These are phyloP conservation scores for Candida andamanensis DNA, from an alignment of 805 yeast genomes.

Conservation along the genomic window DNA sequence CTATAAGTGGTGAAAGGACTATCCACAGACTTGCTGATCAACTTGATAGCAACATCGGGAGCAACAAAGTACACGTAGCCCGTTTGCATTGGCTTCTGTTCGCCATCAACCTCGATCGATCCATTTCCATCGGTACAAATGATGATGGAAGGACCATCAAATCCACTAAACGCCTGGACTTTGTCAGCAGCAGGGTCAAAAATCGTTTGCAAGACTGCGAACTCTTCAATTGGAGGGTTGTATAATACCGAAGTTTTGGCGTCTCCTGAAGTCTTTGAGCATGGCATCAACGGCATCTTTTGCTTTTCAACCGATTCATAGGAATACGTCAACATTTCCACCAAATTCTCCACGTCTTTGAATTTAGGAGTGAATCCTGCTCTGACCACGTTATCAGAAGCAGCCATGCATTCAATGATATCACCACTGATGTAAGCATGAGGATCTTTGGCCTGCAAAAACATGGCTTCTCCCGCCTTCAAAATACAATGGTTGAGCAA, in stretches of 20 bases:
- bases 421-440: constrained; percentile 98
- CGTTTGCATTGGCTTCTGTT: constrained; percentile 40
- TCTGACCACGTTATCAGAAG: constrained; percentile 95
- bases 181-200: constrained; percentile 45
- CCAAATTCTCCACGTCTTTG: constrained; percentile 89
- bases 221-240: constrained; percentile 97
- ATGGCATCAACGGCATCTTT: constrained; percentile 68
- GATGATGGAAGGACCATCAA: constrained; percentile 84
- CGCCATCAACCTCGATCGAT: constrained; percentile 39
- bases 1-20: constrained; percentile 70
- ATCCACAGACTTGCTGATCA: constrained; percentile 43
- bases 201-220: constrained; percentile 82
- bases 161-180: constrained; percentile 50
- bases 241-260: constrained; percentile 60
- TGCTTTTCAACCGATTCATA: constrained; percentile 90
- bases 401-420: constrained; percentile 99
- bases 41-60: constrained; percentile 63
- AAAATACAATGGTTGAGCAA: constrained; percentile 83
- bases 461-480: constrained; percentile 91
- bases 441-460: constrained; percentile 93
- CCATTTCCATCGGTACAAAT: constrained; percentile 84
- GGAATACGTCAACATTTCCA: constrained; percentile 83
- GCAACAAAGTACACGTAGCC: constrained; percentile 86
- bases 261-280: constrained; percentile 58
- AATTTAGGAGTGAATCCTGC: constrained; percentile 99